Evolutionary conservation across 2,329 filamentous ascomycete species (phyloP).

Genomic region (Curvularia eragrostidis): DNA sequence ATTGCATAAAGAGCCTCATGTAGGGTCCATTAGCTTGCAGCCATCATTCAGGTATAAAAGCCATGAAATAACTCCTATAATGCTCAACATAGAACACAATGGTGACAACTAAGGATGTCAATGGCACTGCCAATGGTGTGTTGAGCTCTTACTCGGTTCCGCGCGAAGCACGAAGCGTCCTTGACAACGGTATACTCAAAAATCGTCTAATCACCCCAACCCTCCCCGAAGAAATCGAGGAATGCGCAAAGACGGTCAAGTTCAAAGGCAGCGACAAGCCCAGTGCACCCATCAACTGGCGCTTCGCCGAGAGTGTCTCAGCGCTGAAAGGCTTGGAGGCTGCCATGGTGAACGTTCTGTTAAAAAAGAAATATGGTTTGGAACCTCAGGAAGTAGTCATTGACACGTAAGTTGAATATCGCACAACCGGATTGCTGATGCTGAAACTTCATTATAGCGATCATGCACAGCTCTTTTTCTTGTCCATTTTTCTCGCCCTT

Average conservation of each 20-base stretch:
- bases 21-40: too few species aligned
- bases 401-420: slow-evolving; percentile 48
- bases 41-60: not conserved
- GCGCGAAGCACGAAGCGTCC: slow-evolving; percentile 32
- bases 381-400: slow-evolving; percentile 53
- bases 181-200: slow-evolving; percentile 52
- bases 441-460: too few species aligned
- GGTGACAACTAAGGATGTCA: slow-evolving; percentile 8
- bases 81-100: not conserved
- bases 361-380: slow-evolving; percentile 56
- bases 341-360: slow-evolving; percentile 53
- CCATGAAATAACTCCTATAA: not conserved
- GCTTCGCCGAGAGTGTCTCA: slow-evolving; percentile 62
- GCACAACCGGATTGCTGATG: too few species aligned
- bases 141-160: slow-evolving; percentile 38
- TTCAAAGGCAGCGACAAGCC: slow-evolving; percentile 56
- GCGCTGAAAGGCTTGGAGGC: slow-evolving; percentile 60
- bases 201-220: slow-evolving; percentile 52
- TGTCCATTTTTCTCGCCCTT: too few species aligned
- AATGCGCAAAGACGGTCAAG: slow-evolving; percentile 46
- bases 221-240: slow-evolving; percentile 47
- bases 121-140: slow-evolving; percentile 3
- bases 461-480: too few species aligned
- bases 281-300: slow-evolving; percentile 63
- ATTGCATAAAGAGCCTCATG: too few species aligned